Evolutionary conservation across 2,329 filamentous ascomycete genomes (phyloP).

Genomic region (Alternaria arbusti): DNA sequence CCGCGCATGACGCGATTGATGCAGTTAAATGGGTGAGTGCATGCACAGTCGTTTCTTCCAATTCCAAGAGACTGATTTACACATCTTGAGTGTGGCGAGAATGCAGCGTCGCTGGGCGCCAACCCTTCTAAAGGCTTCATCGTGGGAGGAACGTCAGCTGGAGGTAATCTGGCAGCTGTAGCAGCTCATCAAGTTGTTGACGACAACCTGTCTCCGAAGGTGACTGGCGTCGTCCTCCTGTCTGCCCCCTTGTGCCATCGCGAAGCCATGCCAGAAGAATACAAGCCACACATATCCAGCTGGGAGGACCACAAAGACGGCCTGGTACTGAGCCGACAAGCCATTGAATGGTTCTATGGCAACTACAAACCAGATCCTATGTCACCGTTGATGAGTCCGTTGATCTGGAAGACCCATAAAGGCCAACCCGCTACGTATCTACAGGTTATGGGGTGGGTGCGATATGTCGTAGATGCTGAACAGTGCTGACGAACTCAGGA

Average conservation of each 20-base stretch:
- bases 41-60: not conserved
- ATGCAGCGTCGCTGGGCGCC: not conserved
- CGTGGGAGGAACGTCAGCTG: not conserved
- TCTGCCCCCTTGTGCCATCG: not conserved
- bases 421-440: conserved; percentile 57
- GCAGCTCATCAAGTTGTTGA: conserved; percentile 24
- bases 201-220: not conserved
- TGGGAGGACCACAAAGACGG: not conserved
- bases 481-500: not conserved
- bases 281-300: not conserved
- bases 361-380: conserved; percentile 40
- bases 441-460: conserved; percentile 53
- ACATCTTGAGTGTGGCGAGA: not conserved
- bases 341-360: not conserved
- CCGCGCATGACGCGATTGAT: not conserved
- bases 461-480: not conserved
- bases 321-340: not conserved
- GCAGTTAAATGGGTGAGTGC: not conserved
- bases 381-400: conserved; percentile 34
- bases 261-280: not conserved
- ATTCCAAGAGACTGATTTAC: not conserved
- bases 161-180: not conserved
- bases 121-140: not conserved
- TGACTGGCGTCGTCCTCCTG: not conserved
- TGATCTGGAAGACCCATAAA: conserved; percentile 27